phyloP scores from a whole-genome alignment of 1,284 basidiomycete genomes.

The Apiotrichum sp. region DNA sequence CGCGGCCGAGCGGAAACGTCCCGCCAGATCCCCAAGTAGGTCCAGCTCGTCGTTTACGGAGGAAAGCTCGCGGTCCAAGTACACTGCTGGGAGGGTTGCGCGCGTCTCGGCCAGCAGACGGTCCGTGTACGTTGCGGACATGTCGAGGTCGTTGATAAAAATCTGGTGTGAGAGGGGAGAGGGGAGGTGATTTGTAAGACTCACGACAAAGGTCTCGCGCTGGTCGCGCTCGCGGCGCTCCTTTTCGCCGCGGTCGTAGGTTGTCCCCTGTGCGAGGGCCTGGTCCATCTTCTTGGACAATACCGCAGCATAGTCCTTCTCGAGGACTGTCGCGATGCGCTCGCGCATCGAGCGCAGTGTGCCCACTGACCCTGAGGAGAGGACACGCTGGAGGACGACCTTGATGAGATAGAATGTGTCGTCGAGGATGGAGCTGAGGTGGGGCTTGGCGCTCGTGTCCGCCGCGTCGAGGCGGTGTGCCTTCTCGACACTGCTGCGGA shows the following conservation, averaged over 20 bases:
- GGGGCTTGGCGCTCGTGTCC: conserved; percentile 58
- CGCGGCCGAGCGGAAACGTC: conserved; percentile 63
- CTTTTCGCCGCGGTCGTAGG: conserved; percentile 46
- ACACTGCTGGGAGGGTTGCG: conserved; percentile 62
- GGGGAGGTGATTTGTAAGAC: conserved; percentile 33
- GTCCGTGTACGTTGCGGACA: conserved; percentile 79
- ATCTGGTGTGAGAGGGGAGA: conserved; percentile 53
- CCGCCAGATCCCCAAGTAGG: conserved; percentile 43
- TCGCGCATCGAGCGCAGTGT: conserved; percentile 58
- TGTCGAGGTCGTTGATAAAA: conserved; percentile 79
- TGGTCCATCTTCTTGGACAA: conserved; percentile 78
- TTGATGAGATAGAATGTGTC: conserved; percentile 93
- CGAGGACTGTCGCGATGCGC: conserved; percentile 65
- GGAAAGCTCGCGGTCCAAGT: conserved; percentile 56
- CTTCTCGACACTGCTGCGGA: conserved; percentile 80
- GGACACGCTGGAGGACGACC: conserved; percentile 64
- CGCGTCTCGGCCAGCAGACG: conserved; percentile 65
- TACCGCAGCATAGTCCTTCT: conserved; percentile 69
- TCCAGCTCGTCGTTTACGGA: conserved; percentile 35
- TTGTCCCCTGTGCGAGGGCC: conserved; percentile 59
- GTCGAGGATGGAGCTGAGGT: conserved; percentile 62
- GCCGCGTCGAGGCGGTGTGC: conserved; percentile 58
- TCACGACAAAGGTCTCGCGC: conserved; percentile 69
- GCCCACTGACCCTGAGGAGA: conserved; percentile 63
- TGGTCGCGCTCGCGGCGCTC: conserved; percentile 74